Evolutionary conservation across 2,329 filamentous ascomycete genomes (phyloP).

Genomic region (Penicillium decumbens): DNA sequence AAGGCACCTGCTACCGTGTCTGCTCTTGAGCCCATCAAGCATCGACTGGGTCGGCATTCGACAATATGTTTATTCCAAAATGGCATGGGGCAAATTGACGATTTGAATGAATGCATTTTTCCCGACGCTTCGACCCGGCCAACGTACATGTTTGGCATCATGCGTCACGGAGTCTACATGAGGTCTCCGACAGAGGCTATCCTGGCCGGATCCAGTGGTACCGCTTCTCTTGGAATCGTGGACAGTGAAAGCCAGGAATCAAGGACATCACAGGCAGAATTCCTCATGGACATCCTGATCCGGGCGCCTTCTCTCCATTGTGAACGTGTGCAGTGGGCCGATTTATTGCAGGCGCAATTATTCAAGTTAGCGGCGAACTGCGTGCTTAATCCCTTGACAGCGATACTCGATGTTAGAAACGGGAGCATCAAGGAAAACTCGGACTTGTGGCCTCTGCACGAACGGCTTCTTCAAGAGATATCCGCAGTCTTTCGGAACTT

Average conservation of each 20-base stretch:
- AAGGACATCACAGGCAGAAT: background rate
- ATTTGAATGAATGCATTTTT: slow-evolving; percentile 12
- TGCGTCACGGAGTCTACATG: slow-evolving; percentile 17
- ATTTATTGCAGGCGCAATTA: slow-evolving; percentile 10
- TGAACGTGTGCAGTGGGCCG: slow-evolving; percentile 9
- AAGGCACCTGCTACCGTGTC: slow-evolving; percentile 16
- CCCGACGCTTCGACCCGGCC: slow-evolving; percentile 6
- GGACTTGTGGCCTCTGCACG: slow-evolving; percentile 5
- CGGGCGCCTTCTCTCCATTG: slow-evolving; percentile 11
- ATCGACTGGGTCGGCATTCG: slow-evolving; percentile 13
- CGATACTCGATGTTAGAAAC: slow-evolving; percentile 15
- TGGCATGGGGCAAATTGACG: slow-evolving; percentile 17
- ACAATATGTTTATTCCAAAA: slow-evolving; percentile 18
- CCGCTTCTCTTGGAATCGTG: slow-evolving; percentile 11
- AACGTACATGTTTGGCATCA: slow-evolving; percentile 15
- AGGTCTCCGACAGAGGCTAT: slow-evolving; percentile 13
- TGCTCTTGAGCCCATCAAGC: slow-evolving; percentile 12
- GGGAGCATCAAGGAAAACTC: slow-evolving; percentile 8
- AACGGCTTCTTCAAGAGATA: slow-evolving; percentile 8
- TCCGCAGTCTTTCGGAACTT: slow-evolving; percentile 11
- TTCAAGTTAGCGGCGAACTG: slow-evolving; percentile 17
- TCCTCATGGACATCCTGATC: slow-evolving; percentile 8
- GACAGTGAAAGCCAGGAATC: background rate
- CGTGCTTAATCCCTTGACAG: slow-evolving; percentile 16
- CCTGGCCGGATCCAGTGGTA: slow-evolving; percentile 10